Percentiles rank a stretch among this genome's conserved stretches.
phyloP scores from a whole-genome alignment of 2,329 filamentous ascomycete genomes.

The Talaromyces funiculosus region DNA sequence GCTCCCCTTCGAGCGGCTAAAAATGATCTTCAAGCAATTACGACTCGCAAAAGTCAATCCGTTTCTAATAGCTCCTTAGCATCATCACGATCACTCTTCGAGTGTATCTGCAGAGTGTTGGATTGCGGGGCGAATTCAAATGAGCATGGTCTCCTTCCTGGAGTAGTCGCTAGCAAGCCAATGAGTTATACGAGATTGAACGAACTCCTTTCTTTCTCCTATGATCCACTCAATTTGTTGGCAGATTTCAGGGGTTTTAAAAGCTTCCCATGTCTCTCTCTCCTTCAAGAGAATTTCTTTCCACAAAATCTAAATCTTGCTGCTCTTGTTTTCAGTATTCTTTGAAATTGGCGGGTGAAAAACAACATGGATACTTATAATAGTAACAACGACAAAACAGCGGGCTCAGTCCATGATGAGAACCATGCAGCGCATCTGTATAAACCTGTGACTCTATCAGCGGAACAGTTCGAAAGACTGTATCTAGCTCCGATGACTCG shows the following conservation, averaged over 20 bases:
- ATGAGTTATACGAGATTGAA: background rate
- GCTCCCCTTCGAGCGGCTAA: background rate
- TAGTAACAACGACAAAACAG: background rate
- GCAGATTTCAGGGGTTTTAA: background rate
- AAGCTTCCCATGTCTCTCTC: background rate
- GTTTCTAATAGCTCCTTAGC: background rate
- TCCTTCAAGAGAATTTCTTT: background rate
- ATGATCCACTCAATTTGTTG: background rate
- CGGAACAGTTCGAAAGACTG: conserved; percentile 51
- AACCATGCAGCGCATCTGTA: background rate
- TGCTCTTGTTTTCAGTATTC: background rate
- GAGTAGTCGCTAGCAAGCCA: background rate
- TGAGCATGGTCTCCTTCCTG: background rate
- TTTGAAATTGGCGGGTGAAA: background rate
- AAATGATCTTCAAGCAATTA: background rate
- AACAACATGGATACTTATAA: background rate
- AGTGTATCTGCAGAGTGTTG: background rate
- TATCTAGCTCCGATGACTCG: conserved; percentile 38
- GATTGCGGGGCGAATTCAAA: background rate
- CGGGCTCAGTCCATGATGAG: conserved; percentile 2
- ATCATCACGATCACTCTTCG: background rate
- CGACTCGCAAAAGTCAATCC: background rate
- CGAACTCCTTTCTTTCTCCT: background rate
- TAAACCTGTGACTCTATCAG: conserved; percentile 17
- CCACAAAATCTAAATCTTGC: background rate